Evolutionary conservation across 371 early-diverging fungal species (phyloP).

Genomic region (Circinella umbellata): DNA sequence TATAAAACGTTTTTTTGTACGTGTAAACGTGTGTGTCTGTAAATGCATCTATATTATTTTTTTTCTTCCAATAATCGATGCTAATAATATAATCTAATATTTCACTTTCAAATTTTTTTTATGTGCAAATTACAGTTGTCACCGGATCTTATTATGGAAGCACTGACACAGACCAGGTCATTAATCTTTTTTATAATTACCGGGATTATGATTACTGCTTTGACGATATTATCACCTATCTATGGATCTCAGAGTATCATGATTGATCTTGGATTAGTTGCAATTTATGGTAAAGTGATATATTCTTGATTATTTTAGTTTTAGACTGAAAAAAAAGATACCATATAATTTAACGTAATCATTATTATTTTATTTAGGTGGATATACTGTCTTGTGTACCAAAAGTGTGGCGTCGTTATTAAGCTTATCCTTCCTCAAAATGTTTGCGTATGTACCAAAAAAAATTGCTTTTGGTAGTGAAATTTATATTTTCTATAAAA

Average conservation of each 20-base stretch:
- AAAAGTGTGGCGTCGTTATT: conserved; percentile 76
- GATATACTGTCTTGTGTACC: conserved; percentile 79
- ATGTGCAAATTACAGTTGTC: conserved; percentile 47
- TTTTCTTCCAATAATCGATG: neutral
- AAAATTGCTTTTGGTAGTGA: too few species aligned
- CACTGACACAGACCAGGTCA: conserved; percentile 63
- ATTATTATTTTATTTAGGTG: conserved; percentile 49
- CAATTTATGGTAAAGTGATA: conserved; percentile 68
- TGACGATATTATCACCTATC: conserved; percentile 57
- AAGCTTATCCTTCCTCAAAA: conserved; percentile 63
- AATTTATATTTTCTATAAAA: neutral
- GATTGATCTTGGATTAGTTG: conserved; percentile 74
- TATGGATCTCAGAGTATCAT: conserved; percentile 66
- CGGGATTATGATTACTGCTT: conserved; percentile 35
- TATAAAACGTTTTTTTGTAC: neutral
- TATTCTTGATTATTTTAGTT: neutral
- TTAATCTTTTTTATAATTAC: conserved; percentile 64
- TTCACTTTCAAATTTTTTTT: conserved; percentile 1
- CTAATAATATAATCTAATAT: neutral
- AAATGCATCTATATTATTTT: too few species aligned
- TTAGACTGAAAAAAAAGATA: neutral
- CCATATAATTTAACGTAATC: neutral
- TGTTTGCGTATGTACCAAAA: conserved; percentile 58
- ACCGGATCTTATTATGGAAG: conserved; percentile 64
- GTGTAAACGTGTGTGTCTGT: neutral